A percentile compares a stretch with the other conserved stretches of the same genome.
Conservation (phyloP, 495 filamentous ascomycete species). For the Annulohypoxylon nitens region DNA sequence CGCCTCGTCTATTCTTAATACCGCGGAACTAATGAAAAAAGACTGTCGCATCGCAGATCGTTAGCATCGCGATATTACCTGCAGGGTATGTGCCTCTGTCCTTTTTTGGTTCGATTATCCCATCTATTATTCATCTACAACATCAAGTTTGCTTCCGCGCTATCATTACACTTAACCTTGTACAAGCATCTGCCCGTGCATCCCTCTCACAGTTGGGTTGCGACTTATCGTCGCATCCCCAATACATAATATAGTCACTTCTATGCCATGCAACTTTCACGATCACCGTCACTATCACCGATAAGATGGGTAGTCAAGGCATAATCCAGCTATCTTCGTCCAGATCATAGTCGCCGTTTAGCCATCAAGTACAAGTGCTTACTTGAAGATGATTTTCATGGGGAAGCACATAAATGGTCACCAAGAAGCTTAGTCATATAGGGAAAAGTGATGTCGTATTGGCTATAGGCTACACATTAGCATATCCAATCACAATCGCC, state of each 20-base stretch:
- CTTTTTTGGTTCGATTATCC: constrained; percentile 11
- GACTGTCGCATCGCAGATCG: constrained; percentile 37
- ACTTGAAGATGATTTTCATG: constrained; percentile 18
- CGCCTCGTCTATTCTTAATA: constrained; percentile 22
- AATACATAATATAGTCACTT: constrained; percentile 13
- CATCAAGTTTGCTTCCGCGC: constrained; percentile 1
- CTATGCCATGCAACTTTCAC: background rate
- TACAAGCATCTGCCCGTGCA: constrained; percentile 11
- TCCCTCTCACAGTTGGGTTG: constrained; percentile 1
- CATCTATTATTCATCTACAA: constrained; percentile 13
- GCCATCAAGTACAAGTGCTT: constrained; percentile 34
- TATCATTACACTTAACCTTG: constrained; percentile 15
- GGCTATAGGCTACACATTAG: constrained; percentile 18
- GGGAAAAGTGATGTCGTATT: constrained; percentile 24
- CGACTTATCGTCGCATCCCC: constrained; percentile 3
- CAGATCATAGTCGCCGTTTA: background rate
- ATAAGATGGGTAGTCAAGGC: constrained; percentile 3
- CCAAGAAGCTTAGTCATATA: constrained; percentile 30
- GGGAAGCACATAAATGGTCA: constrained; percentile 15
- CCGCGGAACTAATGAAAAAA: constrained; percentile 16
- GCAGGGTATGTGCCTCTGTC: constrained; percentile 41
- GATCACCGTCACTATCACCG: constrained; percentile 1
- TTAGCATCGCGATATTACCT: constrained; percentile 42
- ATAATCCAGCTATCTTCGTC: background rate
- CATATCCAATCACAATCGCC: constrained; percentile 36